phyloP scores from a whole-genome alignment of 2,329 filamentous ascomycete genomes.

The Alternaria triticimaculans region DNA sequence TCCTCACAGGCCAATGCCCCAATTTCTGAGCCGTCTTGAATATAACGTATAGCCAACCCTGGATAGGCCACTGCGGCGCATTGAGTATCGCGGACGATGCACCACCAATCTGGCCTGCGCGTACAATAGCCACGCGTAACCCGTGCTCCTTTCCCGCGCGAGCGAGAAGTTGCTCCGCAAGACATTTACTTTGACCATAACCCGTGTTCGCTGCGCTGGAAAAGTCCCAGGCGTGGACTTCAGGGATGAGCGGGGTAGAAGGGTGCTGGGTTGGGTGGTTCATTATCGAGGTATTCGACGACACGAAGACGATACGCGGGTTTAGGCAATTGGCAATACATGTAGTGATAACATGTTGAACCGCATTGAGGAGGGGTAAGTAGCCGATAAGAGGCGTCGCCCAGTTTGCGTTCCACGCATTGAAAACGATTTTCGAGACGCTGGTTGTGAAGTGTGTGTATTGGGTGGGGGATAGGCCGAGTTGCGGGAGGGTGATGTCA shows the following conservation, averaged over 20 bases:
- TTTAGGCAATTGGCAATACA: background rate
- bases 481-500: background rate
- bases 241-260: background rate
- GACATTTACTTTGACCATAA: background rate
- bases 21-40: background rate
- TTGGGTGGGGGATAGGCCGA: background rate
- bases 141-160: background rate
- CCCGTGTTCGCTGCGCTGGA: background rate
- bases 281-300: background rate
- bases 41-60: background rate
- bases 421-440: background rate
- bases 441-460: background rate
- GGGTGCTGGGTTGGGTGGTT: background rate
- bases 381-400: background rate
- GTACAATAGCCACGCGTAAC: background rate
- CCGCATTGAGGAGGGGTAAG: background rate
- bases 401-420: slow-evolving; percentile 2
- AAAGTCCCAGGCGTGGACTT: background rate
- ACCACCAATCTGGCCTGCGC: background rate
- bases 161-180: background rate
- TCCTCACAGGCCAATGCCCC: background rate
- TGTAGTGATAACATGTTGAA: background rate
- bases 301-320: background rate
- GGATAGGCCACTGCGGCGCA: background rate
- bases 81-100: background rate